A percentile compares a stretch with the other conserved stretches of the same genome.
phyloP scores from a whole-genome alignment of 768 basidiomycete species.

The Daedaleopsis sinensis region DNA sequence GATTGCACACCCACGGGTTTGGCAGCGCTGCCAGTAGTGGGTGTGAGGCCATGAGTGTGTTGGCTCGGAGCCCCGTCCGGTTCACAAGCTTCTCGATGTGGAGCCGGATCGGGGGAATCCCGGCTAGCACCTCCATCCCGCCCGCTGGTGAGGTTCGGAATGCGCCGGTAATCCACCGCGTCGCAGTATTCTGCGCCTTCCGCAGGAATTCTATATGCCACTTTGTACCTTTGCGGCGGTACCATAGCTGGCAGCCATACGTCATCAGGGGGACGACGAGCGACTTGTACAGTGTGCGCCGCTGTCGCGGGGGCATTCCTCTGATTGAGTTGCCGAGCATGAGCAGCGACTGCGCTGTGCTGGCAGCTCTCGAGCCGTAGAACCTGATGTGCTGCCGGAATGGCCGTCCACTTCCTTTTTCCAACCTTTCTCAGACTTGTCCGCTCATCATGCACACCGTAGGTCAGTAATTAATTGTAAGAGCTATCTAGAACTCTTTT shows the following conservation, averaged over 20 bases:
- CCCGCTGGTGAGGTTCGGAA: conserved; percentile 23
- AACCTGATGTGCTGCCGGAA: conserved; percentile 14
- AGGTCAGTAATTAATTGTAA: too few relatives aligned
- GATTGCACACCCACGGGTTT: conserved; percentile 5
- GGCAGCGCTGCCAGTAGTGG: conserved; percentile 1
- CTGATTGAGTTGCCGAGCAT: conserved; percentile 24
- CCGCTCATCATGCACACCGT: too few relatives aligned
- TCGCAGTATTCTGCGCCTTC: conserved; percentile 16
- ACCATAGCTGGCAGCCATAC: conserved; percentile 26
- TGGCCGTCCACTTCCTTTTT: too few relatives aligned
- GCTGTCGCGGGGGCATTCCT: conserved; percentile 17
- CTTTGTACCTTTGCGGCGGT: conserved; percentile 11
- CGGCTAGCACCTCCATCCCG: conserved; percentile 21
- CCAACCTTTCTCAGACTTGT: too few relatives aligned
- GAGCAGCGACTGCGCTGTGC: conserved; percentile 14
- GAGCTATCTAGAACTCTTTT: too few relatives aligned
- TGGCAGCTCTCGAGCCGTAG: conserved; percentile 17
- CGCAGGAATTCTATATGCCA: conserved; percentile 8
- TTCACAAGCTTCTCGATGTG: conserved; percentile 19
- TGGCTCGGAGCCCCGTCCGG: neutral
- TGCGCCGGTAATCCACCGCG: conserved; percentile 23
- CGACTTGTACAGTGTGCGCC: conserved; percentile 20
- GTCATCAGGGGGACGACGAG: conserved; percentile 21
- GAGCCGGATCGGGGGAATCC: conserved; percentile 19
- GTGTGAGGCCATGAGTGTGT: conserved; percentile 7